Evolutionary conservation across 805 yeast species (phyloP).

Genomic region (Saccharomycopsis oosterbeekiorum): DNA sequence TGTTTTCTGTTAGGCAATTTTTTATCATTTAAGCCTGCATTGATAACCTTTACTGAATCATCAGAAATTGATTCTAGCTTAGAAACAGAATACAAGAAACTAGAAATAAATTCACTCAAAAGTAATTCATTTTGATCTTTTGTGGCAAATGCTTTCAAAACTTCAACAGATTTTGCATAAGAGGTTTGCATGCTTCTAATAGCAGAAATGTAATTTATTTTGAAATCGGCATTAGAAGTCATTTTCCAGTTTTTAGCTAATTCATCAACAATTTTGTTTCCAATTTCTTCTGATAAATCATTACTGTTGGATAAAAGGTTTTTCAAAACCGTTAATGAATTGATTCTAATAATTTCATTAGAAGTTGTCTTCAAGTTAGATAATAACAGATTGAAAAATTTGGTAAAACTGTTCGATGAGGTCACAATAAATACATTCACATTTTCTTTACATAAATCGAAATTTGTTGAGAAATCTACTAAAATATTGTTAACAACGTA

Average conservation of each 20-base stretch:
- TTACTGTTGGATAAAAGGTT: conserved; percentile 23
- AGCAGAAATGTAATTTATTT: conserved; percentile 39
- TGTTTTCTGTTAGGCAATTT: conserved; percentile 51
- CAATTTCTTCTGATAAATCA: conserved; percentile 20
- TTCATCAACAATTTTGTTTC: conserved; percentile 39
- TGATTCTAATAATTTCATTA: conserved; percentile 51
- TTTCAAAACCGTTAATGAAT: conserved; percentile 32
- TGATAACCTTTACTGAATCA: conserved; percentile 25
- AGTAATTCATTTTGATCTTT: conserved; percentile 74
- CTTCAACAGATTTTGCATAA: conserved; percentile 32
- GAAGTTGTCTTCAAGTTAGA: conserved; percentile 52
- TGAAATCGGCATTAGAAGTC: conserved; percentile 55
- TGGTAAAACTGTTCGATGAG: conserved; percentile 27
- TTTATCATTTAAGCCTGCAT: conserved; percentile 57
- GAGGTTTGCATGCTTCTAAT: conserved; percentile 20
- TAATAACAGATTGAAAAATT: conserved; percentile 41
- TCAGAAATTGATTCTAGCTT: conserved; percentile 17
- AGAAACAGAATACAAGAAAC: conserved; percentile 29
- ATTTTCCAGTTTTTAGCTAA: conserved; percentile 48
- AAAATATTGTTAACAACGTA: conserved; percentile 46
- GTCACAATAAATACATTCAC: neutral
- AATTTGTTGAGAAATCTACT: conserved; percentile 34
- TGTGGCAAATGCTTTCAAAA: conserved; percentile 40
- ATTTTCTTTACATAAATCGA: conserved; percentile 18
- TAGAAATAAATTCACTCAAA: conserved; percentile 37